phyloP scores from a whole-genome alignment of 345 rosid genomes.

The Brassica incana region DNA sequence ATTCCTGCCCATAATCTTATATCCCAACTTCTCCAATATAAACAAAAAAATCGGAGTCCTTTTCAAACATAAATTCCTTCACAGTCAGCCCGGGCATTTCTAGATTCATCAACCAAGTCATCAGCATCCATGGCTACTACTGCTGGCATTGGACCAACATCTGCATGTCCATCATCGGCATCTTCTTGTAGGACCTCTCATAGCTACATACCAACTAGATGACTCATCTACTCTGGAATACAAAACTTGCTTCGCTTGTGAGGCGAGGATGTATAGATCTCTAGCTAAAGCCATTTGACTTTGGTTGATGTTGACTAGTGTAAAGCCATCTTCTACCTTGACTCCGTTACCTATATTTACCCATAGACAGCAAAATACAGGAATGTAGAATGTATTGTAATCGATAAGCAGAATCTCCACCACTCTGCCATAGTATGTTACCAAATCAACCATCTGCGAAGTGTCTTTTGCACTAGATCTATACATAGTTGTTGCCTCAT shows the following conservation, averaged over 20 bases:
- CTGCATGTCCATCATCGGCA: not conserved
- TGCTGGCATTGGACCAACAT: not conserved
- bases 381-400: too few relatives aligned
- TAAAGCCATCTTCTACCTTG: not conserved
- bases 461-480: too few relatives aligned
- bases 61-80: not conserved
- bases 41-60: too few relatives aligned
- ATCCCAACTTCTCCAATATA: too few relatives aligned
- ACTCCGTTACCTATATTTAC: too few relatives aligned
- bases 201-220: not conserved
- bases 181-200: not conserved
- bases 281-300: too few relatives aligned
- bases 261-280: not conserved
- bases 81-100: not conserved
- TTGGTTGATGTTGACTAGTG: not conserved
- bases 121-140: not conserved
- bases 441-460: too few relatives aligned
- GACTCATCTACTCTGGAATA: not conserved
- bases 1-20: too few relatives aligned
- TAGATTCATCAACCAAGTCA: not conserved
- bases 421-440: too few relatives aligned
- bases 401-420: too few relatives aligned
- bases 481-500: too few relatives aligned
- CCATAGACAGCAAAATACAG: too few relatives aligned
- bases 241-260: not conserved